Evolutionary conservation across 2,329 filamentous ascomycete species (phyloP), one percentile per base, ranked within the genome.

Genomic region (Elsinoe fawcettii): DNA sequence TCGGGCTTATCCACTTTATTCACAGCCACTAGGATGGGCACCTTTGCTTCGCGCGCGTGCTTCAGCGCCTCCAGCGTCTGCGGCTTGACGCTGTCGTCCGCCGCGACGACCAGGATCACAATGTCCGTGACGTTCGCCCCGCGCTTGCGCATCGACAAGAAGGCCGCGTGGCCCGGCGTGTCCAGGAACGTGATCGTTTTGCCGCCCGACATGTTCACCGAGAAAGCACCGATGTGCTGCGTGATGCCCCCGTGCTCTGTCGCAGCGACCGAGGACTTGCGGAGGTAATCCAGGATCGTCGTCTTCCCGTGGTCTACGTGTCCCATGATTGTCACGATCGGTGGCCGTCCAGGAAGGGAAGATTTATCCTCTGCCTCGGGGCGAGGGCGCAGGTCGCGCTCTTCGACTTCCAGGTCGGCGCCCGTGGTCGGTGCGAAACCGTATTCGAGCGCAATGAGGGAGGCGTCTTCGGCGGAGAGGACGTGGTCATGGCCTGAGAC

Each of bases 261-360:
- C 5, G 90, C 90, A 41, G 86, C 95, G 43, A 99, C 84, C 5
- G 90, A 96, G 1, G 91, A 93, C 65, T 96, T 95, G 36, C 93
- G 87, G 44, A 99, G 77, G 74, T 86, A 97, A 69, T 99, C 93
- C 8, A 99, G 78, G 41, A 99, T 84, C 0, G 95, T 99, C 0
- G 93, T 99, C 75, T 99, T 99, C 56, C 93, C 93, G 70, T 99
- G 93, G 69, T 99, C 95, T 65, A 99, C 93, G 63, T 99, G 93
- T 2, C 93, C 93, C 95, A 99, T 99, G 67, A 99, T 99, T 0
- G 95, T 97, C 37, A 99, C 91, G 34, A 99, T 90, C 0, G 93
- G 95, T 6, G 93, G 92, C 14, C 95, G 83, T 32, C 76, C 72
- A 1, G 90, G 90, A 6, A 96, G 72, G 12, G 71, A 64, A 0